These are phyloP conservation scores for Penicillium sclerotiorum DNA, from an alignment of 2,329 filamentous ascomycete genomes.

Conservation along the genomic window DNA sequence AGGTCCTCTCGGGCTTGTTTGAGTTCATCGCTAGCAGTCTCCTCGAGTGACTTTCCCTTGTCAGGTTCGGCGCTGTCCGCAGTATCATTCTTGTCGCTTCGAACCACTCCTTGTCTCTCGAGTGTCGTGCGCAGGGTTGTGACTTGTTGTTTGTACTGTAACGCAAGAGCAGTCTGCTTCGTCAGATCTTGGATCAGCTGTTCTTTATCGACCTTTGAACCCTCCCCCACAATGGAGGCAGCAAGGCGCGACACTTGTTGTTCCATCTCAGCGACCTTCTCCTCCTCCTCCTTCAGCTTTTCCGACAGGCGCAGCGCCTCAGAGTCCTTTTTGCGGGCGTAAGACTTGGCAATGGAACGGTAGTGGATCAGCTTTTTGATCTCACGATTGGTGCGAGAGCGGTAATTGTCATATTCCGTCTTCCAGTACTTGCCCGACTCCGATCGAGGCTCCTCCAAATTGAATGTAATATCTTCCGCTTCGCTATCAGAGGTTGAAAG, in stretches of 20 bases:
- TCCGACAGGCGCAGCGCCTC: conserved; percentile 57
- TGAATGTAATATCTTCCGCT: conserved; percentile 53
- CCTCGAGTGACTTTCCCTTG: conserved; percentile 20
- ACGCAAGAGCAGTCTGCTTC: conserved; percentile 47
- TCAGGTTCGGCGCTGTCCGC: conserved; percentile 23
- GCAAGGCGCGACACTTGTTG: conserved; percentile 46
- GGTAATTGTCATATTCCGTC: conserved; percentile 61
- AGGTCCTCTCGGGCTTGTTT: conserved; percentile 39
- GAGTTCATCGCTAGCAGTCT: conserved; percentile 30
- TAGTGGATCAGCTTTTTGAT: conserved; percentile 64
- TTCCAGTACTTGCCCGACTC: conserved; percentile 66
- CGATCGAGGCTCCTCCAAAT: conserved; percentile 57
- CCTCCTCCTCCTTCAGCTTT: conserved; percentile 55
- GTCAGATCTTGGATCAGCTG: conserved; percentile 46
- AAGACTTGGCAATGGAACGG: conserved; percentile 61
- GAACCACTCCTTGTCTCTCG: conserved; percentile 44
- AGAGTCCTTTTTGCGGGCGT: conserved; percentile 61
- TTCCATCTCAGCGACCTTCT: conserved; percentile 49
- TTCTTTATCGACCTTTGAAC: conserved; percentile 39
- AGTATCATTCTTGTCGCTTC: conserved; percentile 19
- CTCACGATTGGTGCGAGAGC: conserved; percentile 60
- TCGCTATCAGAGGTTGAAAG: too few species aligned
- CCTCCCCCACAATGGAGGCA: conserved; percentile 40
- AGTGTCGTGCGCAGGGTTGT: conserved; percentile 39
- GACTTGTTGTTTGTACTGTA: conserved; percentile 49